phyloP scores from a whole-genome alignment of 331 rosid species.

The Quercus lobata region DNA sequence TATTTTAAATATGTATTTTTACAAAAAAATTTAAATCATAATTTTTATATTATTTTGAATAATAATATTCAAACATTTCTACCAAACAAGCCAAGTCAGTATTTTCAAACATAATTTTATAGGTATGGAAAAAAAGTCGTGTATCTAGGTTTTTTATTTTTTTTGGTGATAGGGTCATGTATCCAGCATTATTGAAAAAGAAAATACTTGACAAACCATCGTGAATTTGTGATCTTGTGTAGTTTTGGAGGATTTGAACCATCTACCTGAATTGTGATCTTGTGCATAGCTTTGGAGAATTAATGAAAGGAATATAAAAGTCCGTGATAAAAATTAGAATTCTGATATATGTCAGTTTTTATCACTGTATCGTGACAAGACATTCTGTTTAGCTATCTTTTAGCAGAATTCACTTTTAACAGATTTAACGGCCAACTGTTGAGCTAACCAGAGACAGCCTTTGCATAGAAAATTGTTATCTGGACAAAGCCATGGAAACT shows the following conservation, averaged over 20 bases:
- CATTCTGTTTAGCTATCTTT: conserved; percentile 19
- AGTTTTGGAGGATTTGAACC: neutral
- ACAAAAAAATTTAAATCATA: too few relatives aligned
- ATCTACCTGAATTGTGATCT: too few relatives aligned
- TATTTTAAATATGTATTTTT: too few relatives aligned
- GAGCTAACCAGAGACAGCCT: conserved; percentile 18
- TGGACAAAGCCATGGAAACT: conserved; percentile 31
- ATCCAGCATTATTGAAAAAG: too few relatives aligned
- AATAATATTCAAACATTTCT: too few relatives aligned
- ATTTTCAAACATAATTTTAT: too few relatives aligned
- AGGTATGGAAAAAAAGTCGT: too few relatives aligned
- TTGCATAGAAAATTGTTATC: conserved; percentile 3
- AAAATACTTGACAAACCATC: neutral
- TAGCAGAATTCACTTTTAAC: neutral
- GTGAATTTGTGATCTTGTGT: neutral
- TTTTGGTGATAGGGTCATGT: too few relatives aligned
- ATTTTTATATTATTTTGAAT: too few relatives aligned
- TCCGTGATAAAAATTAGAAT: too few relatives aligned
- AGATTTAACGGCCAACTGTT: conserved; percentile 35
- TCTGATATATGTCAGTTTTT: neutral
- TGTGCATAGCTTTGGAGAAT: neutral
- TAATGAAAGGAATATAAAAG: neutral
- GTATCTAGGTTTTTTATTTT: too few relatives aligned
- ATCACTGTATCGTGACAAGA: neutral
- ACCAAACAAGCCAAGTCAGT: too few relatives aligned